A percentile compares a stretch with the other conserved stretches of the same genome.
phyloP scores from a whole-genome alignment of 1,284 basidiomycete species.

The Cutaneotrichosporon cyanovorans region DNA sequence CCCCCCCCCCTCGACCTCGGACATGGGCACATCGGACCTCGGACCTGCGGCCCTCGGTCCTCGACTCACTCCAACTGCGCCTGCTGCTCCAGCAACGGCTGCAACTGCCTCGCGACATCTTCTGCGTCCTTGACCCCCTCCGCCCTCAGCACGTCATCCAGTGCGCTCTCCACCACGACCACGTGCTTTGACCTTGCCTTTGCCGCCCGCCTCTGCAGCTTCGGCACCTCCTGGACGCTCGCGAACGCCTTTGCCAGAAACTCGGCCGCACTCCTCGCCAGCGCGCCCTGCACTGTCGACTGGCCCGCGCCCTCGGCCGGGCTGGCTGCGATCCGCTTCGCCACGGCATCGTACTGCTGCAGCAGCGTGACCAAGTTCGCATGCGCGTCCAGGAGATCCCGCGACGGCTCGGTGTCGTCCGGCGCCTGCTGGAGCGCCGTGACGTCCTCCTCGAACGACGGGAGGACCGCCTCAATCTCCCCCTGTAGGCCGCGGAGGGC shows the following conservation, averaged over 20 bases:
- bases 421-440: conserved; percentile 48
- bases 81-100: conserved; percentile 84
- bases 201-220: conserved; percentile 47
- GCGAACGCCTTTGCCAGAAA: conserved; percentile 72
- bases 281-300: conserved; percentile 72
- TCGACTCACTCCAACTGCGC: conserved; percentile 61
- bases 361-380: conserved; percentile 77
- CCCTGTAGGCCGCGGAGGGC: conserved; percentile 67
- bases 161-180: conserved; percentile 25
- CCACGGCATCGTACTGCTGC: conserved; percentile 75
- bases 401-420: conserved; percentile 1
- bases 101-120: conserved; percentile 61
- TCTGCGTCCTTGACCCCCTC: conserved; percentile 45
- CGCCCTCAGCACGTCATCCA: conserved; percentile 23
- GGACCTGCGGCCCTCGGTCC: no score
- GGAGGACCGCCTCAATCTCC: conserved; percentile 62
- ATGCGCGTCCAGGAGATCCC: conserved; percentile 60
- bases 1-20: no score
- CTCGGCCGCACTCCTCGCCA: conserved; percentile 65
- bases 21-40: no score
- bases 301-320: conserved; percentile 66
- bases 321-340: conserved; percentile 71
- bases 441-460: conserved; percentile 63
- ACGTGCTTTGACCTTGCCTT: conserved; percentile 23
- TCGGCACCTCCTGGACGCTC: conserved; percentile 53